These are phyloP conservation scores for Thyridium curvatum DNA, from an alignment of 2,329 filamentous ascomycete species.

Conservation along the genomic window DNA sequence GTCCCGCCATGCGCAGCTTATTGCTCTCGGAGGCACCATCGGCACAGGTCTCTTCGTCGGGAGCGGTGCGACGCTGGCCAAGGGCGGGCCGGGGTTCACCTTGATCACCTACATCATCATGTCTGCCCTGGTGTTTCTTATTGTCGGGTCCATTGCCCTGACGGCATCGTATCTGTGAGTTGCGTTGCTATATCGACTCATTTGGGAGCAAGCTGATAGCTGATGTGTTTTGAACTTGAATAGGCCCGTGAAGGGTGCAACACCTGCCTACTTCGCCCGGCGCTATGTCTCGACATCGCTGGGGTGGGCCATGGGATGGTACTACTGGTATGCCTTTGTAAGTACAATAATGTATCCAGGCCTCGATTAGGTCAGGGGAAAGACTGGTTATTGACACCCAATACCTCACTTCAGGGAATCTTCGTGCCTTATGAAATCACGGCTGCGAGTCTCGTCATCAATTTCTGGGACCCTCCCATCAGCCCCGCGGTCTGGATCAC, in stretches of 20 bases:
- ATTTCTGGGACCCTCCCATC: constrained; percentile 48
- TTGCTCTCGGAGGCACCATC: constrained; percentile 39
- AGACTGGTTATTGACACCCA: constrained; percentile 23
- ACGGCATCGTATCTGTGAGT: too few species aligned
- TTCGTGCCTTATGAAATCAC: constrained; percentile 53
- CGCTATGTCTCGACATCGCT: constrained; percentile 56
- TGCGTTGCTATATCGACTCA: too few species aligned
- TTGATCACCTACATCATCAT: constrained; percentile 28
- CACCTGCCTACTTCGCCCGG: constrained; percentile 40
- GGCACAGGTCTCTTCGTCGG: constrained; percentile 31
- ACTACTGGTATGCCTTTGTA: constrained; percentile 13
- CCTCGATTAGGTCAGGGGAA: neutral
- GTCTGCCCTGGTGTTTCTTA: constrained; percentile 17
- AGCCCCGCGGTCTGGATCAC: constrained; percentile 44
- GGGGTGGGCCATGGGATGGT: constrained; percentile 47
- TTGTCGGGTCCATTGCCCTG: too few species aligned
- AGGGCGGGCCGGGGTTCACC: constrained; percentile 12
- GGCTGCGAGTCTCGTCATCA: constrained; percentile 55
- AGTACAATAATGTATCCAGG: too few species aligned
- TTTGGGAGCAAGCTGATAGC: too few species aligned
- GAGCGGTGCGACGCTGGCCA: constrained; percentile 10
- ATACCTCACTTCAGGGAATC: constrained; percentile 51
- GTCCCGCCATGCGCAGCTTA: constrained; percentile 43
- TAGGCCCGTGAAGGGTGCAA: constrained; percentile 22
- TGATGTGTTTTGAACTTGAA: too few species aligned